phyloP scores from a whole-genome alignment of 108 stramenopile species.

The Schizochytrium sp. region DNA sequence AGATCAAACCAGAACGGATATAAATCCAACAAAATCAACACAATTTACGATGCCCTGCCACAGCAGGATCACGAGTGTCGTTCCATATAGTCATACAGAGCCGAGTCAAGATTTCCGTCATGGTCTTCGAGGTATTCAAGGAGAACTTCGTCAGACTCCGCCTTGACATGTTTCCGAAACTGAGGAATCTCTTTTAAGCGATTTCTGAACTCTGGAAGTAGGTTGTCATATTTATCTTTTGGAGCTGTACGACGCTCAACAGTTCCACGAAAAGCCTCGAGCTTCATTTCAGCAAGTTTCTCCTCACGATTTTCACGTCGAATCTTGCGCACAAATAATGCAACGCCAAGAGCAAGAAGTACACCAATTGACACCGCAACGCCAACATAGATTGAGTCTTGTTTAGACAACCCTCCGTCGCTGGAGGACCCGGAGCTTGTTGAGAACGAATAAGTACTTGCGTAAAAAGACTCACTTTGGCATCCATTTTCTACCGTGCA shows the following conservation, averaged over 20 bases:
- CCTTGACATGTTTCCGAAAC: neutral
- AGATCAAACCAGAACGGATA: too few species aligned
- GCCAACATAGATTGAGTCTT: slow-evolving; percentile 25
- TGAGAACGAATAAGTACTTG: neutral
- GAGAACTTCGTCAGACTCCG: neutral
- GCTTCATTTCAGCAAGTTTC: neutral
- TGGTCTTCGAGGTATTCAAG: slow-evolving; percentile 11
- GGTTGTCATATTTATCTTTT: neutral
- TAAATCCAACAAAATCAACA: too few species aligned
- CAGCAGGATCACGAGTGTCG: neutral
- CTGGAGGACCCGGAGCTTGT: neutral
- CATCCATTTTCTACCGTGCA: slow-evolving; percentile 37
- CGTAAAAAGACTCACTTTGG: neutral
- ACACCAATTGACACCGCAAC: neutral
- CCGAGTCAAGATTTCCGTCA: neutral
- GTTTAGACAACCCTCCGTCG: neutral
- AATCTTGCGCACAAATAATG: slow-evolving; percentile 6
- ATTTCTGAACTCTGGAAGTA: neutral
- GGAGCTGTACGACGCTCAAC: neutral
- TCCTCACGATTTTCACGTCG: slow-evolving; percentile 7
- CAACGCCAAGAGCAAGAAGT: neutral
- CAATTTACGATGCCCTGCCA: too few species aligned
- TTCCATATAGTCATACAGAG: neutral
- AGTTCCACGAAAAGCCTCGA: neutral
- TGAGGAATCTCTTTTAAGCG: neutral